Conservation (phyloP, 352 stramenopile genomes). For the Phytophthora uliginosa region DNA sequence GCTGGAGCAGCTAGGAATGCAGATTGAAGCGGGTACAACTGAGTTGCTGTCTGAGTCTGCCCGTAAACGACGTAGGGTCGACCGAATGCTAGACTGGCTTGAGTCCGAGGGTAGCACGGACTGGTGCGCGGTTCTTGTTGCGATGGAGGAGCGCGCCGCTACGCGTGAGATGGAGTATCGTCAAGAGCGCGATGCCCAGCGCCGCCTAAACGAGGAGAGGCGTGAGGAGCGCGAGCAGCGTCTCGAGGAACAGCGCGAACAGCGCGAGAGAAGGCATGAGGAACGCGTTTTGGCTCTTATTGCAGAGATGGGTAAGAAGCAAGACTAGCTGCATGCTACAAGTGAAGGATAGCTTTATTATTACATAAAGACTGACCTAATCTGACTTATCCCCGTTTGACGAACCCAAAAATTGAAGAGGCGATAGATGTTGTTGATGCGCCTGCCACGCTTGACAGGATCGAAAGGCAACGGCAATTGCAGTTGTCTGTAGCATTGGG, state of each 20-base stretch:
- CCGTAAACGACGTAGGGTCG: neutral
- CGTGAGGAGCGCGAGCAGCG: neutral
- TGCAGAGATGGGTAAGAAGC: neutral
- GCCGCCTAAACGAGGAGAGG: neutral
- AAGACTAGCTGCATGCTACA: neutral
- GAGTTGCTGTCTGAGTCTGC: neutral
- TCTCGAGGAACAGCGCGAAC: neutral
- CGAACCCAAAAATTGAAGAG: constrained; percentile 9
- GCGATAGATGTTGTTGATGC: constrained; percentile 6
- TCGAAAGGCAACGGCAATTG: neutral
- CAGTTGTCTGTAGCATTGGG: neutral
- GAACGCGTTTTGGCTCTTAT: neutral
- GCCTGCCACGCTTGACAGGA: neutral
- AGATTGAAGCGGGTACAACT: neutral
- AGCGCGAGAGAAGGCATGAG: neutral
- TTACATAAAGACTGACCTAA: constrained; percentile 8
- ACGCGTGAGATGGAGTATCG: neutral
- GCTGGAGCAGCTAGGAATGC: neutral
- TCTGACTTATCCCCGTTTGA: constrained; percentile 8
- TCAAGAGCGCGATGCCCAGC: neutral
- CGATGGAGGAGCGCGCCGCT: neutral
- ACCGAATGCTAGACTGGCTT: neutral
- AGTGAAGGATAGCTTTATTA: neutral
- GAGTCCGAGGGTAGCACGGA: neutral
- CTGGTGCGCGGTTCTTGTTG: neutral